A percentile compares a stretch with the other conserved stretches of the same genome.
Conservation (phyloP, 176 grass and related monocot genomes). For the Phyllostachys edulis region DNA sequence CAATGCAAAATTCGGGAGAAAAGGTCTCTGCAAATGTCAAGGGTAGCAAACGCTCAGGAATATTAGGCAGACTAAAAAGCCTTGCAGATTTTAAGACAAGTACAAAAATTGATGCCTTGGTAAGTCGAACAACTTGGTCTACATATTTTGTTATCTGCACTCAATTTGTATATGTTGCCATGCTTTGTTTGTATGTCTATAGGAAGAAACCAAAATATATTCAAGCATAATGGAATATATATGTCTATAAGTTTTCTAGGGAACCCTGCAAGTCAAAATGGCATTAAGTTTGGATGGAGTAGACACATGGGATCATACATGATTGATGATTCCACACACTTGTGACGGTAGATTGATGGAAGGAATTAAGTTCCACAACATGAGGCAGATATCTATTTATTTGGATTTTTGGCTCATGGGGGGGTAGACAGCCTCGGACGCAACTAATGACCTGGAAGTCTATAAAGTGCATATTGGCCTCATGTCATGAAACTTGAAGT, state of each 20-base stretch:
- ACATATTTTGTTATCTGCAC: not conserved
- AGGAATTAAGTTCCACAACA: not conserved
- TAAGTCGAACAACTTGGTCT: conserved; percentile 38
- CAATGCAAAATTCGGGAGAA: conserved; percentile 38
- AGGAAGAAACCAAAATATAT: not conserved
- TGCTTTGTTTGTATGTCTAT: conserved; percentile 10
- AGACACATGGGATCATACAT: not conserved
- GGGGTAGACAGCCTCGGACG: not conserved
- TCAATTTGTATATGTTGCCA: not conserved
- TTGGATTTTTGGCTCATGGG: not conserved
- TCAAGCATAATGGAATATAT: not conserved
- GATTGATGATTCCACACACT: not conserved
- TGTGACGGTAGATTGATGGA: not conserved
- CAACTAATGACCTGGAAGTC: not conserved
- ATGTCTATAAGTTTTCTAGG: not conserved
- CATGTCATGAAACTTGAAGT: not conserved
- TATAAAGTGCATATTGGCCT: not conserved
- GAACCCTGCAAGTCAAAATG: not conserved
- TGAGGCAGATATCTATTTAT: not conserved
- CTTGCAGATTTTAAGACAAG: conserved; percentile 74
- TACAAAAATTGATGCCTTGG: conserved; percentile 98
- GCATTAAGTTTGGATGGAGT: not conserved
- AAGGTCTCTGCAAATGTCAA: conserved; percentile 45
- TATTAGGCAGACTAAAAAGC: conserved; percentile 66
- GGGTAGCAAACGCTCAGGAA: conserved; percentile 68